Evolutionary conservation across 169 alveolate species (phyloP), one percentile per base, ranked within the genome.

Genomic region (Miamiensis avidus): DNA sequence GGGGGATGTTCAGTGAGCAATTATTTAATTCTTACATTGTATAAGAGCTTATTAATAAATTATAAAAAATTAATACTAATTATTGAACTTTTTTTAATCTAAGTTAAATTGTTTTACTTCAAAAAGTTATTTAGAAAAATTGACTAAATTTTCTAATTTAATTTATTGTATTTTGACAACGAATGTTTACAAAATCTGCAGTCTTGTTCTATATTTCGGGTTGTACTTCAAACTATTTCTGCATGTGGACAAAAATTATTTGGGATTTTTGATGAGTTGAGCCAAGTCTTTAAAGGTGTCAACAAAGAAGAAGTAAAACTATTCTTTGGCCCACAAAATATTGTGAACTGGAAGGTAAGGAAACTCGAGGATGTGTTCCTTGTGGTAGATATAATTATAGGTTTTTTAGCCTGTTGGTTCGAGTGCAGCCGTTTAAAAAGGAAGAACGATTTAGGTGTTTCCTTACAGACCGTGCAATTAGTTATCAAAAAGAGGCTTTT

Each of bases 321-420:
- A 34, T 64, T 78, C 84, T 64, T 78, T 78, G 20, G 84, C 84
- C 84, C 84, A 78, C 34, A 78, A 34, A 27, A 78, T 78, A 64
- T 64, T 69, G 49, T 78, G 84, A n/a, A 64, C 49, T 6, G 65
- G 34, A 27, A 78, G 76, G 49, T 78, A 78, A 31, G 84, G 84
- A 49, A 34, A 78, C 0, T 78, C 65, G 29, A 49, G n/a, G 0
- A 78, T 78, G 28, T 33, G 28, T 15, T 78, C 84, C 49, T 78
- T 78, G 29, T 78, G n/a, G n/a, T 73, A 64, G 65, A 78, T 11
- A 34, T 75, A 78, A 49, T 34, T 49, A 11, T 20, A 49, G 4
- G 4, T 49, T 49, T 49, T 4, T 20, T 49, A 49, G 69, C 4
- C 20, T 11, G 20, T 11, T 49, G 4, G 4, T 49, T 11, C 69